Evolutionary conservation across 2,329 filamentous ascomycete genomes (phyloP).

Genomic region (Leptographium procerum): DNA sequence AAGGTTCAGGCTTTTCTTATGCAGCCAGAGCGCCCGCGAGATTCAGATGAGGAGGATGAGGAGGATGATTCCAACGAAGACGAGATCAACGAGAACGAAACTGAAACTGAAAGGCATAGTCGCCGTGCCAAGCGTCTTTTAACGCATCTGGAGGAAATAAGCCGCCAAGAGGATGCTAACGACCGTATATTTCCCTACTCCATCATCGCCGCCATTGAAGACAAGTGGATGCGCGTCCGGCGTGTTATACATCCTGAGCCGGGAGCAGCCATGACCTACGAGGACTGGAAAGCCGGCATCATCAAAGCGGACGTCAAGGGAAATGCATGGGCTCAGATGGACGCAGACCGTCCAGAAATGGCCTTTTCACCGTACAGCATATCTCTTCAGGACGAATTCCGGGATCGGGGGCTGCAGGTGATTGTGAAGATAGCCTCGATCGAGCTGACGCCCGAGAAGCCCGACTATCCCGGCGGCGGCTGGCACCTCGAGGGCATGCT

Average conservation of each 20-base stretch:
- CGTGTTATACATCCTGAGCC: slow-evolving; percentile 11
- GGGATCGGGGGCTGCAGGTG: slow-evolving; percentile 39
- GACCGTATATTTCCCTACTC: too few relatives aligned
- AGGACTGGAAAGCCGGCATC: slow-evolving; percentile 15
- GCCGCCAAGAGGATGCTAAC: too few relatives aligned
- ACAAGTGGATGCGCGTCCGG: slow-evolving; percentile 3
- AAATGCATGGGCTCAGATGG: too few relatives aligned
- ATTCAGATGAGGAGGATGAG: neutral
- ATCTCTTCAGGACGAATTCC: slow-evolving; percentile 15
- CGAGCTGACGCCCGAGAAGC: slow-evolving; percentile 43
- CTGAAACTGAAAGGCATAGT: neutral
- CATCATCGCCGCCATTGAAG: neutral
- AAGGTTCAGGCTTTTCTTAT: neutral
- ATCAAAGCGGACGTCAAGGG: neutral
- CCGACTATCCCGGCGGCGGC: slow-evolving; percentile 24
- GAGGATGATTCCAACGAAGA: neutral
- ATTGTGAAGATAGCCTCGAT: slow-evolving; percentile 51
- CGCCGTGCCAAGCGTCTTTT: too few relatives aligned
- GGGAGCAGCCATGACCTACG: slow-evolving; percentile 6
- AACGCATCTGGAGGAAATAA: too few relatives aligned
- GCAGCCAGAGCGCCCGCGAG: neutral
- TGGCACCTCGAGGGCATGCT: slow-evolving; percentile 30
- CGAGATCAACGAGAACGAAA: slow-evolving; percentile 12
- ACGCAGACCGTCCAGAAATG: neutral
- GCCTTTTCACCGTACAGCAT: neutral